A percentile compares a stretch with the other conserved stretches of the same genome.
phyloP scores from a whole-genome alignment of 129 eudicot species.

The carrot (Daucus carota) region DNA sequence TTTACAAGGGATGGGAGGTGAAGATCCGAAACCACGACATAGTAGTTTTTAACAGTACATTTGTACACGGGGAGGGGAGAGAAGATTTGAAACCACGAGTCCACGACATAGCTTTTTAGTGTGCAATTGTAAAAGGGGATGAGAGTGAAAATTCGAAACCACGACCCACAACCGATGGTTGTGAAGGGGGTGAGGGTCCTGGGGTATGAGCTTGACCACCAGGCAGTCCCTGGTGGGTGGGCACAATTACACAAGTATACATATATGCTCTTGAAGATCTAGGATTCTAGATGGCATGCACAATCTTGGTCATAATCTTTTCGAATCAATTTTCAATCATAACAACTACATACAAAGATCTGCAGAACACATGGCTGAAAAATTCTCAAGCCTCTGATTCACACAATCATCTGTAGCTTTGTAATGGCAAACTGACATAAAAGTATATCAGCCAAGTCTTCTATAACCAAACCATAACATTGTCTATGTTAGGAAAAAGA shows the following conservation, averaged over 20 bases:
- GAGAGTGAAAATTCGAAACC: too few species aligned
- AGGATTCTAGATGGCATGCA: neutral
- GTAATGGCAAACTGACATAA: too few species aligned
- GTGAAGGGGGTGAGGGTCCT: neutral
- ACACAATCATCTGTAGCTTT: neutral
- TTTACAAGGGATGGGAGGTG: neutral
- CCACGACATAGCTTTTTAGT: too few species aligned
- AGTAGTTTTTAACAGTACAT: too few species aligned
- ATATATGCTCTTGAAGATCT: neutral
- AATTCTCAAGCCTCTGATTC: neutral
- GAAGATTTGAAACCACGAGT: too few species aligned
- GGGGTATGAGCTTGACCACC: neutral
- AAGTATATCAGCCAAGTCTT: too few species aligned
- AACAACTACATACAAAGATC: neutral
- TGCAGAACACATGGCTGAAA: neutral
- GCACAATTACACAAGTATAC: neutral
- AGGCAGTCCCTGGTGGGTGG: too few species aligned
- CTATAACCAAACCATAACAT: too few species aligned
- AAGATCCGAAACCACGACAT: neutral
- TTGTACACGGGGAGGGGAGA: too few species aligned
- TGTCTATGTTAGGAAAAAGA: too few species aligned
- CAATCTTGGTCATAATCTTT: neutral
- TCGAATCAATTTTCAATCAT: neutral
- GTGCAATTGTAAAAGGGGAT: too few species aligned
- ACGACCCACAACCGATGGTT: too few species aligned